Base-by-base conservation (phyloP, 768 basidiomycete genomes). In the Austroboletus festivus region DNA sequence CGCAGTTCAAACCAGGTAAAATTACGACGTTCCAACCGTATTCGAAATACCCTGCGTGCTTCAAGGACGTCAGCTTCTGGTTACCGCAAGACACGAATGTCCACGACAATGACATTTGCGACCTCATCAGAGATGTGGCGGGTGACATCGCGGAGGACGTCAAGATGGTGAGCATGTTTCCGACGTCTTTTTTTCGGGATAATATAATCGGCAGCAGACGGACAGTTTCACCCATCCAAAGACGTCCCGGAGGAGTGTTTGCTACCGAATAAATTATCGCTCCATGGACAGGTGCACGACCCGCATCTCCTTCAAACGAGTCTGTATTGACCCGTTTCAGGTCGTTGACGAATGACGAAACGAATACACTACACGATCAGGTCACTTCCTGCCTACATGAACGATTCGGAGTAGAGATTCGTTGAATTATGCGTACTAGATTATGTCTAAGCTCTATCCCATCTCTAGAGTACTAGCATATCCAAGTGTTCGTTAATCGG, bases 41-140 rank as follows among this genome's bases (percentile, higher is more conserved):
- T 70, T 95, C 93, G 12, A 91, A 85, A 68, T 93, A 90, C 65
- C 96, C 96, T 2, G 76, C 87, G 8, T 92, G 88, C 64, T 89
- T 86, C 78, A 94, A 93, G 70, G 96, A 99, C 59, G 75, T 96
- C 60, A 92, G 89, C 65, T 96, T 98, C 72, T 99, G 96, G 96
- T 61, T 85, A 20, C 80, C 84, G 0, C 72, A 77, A 40, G 67
- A 71, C n/a, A 54, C 47, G 30, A 40, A 53, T 5, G 73, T 93
- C 57, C 93, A 96, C 64, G 95, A 97, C 56, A 97, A 98, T 62
- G 96, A 99, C 67, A 89, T 97, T 61, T 98, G 91, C 62, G 96
- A 99, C 61, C 75, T 94, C 35, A 89, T 99, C 13, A 76, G 96
- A 44, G 94, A 96, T 56, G 80, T 88, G 6, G 93, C 89, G 4